Conservation (phyloP, 371 early-diverging fungal species). For the Circinella minor region DNA sequence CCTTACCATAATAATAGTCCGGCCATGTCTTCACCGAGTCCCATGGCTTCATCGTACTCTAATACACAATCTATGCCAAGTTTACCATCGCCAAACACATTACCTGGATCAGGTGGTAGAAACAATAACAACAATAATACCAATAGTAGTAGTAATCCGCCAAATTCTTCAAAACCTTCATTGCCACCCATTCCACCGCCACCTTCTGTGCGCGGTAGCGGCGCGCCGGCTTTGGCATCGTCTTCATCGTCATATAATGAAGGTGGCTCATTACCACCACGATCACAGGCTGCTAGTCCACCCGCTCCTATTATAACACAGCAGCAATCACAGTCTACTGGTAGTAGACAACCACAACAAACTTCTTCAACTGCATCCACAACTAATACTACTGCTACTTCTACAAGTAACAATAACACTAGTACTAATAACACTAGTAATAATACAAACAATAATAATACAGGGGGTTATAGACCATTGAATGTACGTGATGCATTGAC, state of each 20-base stretch:
- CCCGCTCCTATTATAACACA: slow-evolving; percentile 7
- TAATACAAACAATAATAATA: background rate
- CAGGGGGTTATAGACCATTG: slow-evolving; percentile 45
- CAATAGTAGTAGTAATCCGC: background rate
- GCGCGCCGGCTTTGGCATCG: slow-evolving; percentile 4
- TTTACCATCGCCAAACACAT: slow-evolving; percentile 12
- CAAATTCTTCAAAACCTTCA: slow-evolving; percentile 8
- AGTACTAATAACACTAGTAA: background rate
- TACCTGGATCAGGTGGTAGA: slow-evolving; percentile 5
- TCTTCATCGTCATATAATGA: slow-evolving; percentile 5
- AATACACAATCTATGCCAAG: slow-evolving; percentile 12
- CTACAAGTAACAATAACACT: background rate
- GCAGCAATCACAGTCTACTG: background rate
- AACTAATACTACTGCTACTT: background rate
- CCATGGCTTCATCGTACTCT: slow-evolving; percentile 14
- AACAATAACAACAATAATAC: background rate
- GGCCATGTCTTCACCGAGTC: slow-evolving; percentile 15
- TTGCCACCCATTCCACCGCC: slow-evolving; percentile 12
- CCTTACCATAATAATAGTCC: background rate
- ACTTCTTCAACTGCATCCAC: slow-evolving; percentile 1
- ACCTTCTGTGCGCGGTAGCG: slow-evolving; percentile 6
- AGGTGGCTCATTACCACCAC: background rate
- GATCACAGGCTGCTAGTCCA: slow-evolving; percentile 13
- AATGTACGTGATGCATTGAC: slow-evolving; percentile 93
- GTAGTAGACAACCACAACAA: slow-evolving; percentile 1